Base-by-base conservation (phyloP, 164 flowering plant species). In the Platanus orientalis region DNA sequence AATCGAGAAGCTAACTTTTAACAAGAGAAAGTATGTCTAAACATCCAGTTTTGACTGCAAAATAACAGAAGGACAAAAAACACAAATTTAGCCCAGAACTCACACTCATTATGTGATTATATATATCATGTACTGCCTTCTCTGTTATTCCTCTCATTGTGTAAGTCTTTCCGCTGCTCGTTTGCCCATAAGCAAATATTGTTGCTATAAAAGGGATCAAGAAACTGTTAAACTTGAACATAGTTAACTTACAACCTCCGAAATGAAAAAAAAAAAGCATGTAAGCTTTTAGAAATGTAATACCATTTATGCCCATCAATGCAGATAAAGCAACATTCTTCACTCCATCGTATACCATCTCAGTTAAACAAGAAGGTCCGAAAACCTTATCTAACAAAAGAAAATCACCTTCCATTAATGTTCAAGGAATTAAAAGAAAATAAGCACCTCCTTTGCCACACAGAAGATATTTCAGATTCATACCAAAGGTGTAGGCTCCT, bases 111-210 rank as follows among this genome's bases (percentile, higher is more conserved):
- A 94, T 88, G 70, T 91, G 97, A 23, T 67, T 67, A 68, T 94
- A 94, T 54, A 94, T 91, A 65, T 94, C 99, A 71, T 82, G 66
- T 29, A 94, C 92, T 68, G 97, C 99, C 59, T 92, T 86, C 73
- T 91, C 99, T 1, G 96, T 91, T 56, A 94, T 84, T 71, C 99
- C 99, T 77, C 97, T 80, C 99, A 94, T 94, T 7, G 99, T 94
- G 73, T 79, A 94, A n/a, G 99, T 94, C 76, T 94, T 94, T 54
- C 99, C 99, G 74, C 99, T 94, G 79, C 97, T 91, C 23, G 99
- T 94, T 79, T 91, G 99, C 20, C 99, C 99, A 78, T 94, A 94
- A 12, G 99, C 99, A 77, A 95, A 95, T 68, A 95, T 89, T 7
- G 99, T 95, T 10, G 99, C 99, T 95, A 89, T 75, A 74, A 61